Evolutionary conservation across 1,284 basidiomycete genomes (phyloP).

Genomic region (Garcileccinum viscosum): DNA sequence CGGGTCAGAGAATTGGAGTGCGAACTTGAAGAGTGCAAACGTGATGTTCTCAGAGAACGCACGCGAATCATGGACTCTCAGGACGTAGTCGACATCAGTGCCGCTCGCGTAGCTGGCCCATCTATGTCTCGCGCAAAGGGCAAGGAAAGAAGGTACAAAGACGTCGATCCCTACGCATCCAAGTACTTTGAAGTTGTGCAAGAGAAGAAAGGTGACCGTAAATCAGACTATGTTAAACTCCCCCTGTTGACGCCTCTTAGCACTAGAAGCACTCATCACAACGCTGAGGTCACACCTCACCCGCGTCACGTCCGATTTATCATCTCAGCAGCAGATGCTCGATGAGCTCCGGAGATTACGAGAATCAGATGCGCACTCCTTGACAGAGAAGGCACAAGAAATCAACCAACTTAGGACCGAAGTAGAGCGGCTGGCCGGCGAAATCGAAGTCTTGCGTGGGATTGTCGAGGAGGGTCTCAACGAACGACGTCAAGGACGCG

Average conservation of each 20-base stretch:
- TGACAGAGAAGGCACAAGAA: conserved; percentile 68
- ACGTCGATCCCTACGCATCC: conserved; percentile 46
- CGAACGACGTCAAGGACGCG: conserved; percentile 58
- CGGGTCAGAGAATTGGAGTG: conserved; percentile 82
- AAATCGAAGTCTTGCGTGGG: conserved; percentile 81
- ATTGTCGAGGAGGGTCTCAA: conserved; percentile 85
- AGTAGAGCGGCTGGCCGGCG: conserved; percentile 77
- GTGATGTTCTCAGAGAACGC: conserved; percentile 71
- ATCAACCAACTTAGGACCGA: conserved; percentile 67
- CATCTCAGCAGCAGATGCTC: conserved; percentile 70
- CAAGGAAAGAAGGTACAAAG: conserved; percentile 44
- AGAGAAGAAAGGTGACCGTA: conserved; percentile 77
- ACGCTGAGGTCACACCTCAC: conserved; percentile 76
- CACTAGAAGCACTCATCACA: conserved; percentile 76
- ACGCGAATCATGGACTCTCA: conserved; percentile 65
- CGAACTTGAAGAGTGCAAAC: conserved; percentile 79
- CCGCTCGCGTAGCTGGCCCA: conserved; percentile 20
- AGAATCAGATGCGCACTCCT: conserved; percentile 63
- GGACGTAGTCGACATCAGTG: conserved; percentile 43
- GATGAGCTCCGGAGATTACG: conserved; percentile 69
- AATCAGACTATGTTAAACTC: background rate
- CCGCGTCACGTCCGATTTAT: conserved; percentile 78
- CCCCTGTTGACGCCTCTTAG: conserved; percentile 45
- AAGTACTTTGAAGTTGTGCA: conserved; percentile 77
- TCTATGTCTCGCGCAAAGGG: conserved; percentile 37